Conservation (phyloP, 2,329 filamentous ascomycete genomes). For the Botrytis tulipae region DNA sequence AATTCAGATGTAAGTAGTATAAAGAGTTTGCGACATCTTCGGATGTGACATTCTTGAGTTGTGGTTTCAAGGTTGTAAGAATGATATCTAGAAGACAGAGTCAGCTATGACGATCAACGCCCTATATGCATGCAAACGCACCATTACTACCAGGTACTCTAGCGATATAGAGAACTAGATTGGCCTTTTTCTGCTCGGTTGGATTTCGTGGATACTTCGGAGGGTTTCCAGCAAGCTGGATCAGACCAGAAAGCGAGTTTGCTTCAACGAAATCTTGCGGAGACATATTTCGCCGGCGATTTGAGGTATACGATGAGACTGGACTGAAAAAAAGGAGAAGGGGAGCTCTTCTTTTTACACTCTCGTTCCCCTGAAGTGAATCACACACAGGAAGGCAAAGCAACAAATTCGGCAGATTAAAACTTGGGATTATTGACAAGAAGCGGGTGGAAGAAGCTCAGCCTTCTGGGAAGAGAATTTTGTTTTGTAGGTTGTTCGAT, state of each 20-base stretch:
- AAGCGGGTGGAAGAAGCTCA: background rate
- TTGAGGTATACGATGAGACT: background rate
- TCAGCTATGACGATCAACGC: constrained; percentile 17
- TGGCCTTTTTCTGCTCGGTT: constrained; percentile 63
- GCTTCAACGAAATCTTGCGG: constrained; percentile 60
- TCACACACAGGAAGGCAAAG: constrained; percentile 6
- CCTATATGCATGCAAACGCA: constrained; percentile 42
- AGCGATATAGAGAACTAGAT: constrained; percentile 85
- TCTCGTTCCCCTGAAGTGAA: background rate
- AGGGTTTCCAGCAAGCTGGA: constrained; percentile 78
- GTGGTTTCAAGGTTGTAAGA: constrained; percentile 85
- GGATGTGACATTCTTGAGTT: constrained; percentile 81
- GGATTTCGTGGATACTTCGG: constrained; percentile 81
- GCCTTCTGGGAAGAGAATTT: background rate
- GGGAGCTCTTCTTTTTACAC: background rate
- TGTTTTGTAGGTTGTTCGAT: background rate
- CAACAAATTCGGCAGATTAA: background rate
- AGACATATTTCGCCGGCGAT: constrained; percentile 22
- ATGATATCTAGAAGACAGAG: constrained; percentile 29
- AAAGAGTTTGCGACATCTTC: constrained; percentile 84
- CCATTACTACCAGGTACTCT: constrained; percentile 88
- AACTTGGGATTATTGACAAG: background rate
- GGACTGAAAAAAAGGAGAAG: background rate
- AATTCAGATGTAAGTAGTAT: constrained; percentile 84
- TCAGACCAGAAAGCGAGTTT: constrained; percentile 76